phyloP scores from a whole-genome alignment of 768 basidiomycete genomes.

The Coprinopsis marcescibilis region DNA sequence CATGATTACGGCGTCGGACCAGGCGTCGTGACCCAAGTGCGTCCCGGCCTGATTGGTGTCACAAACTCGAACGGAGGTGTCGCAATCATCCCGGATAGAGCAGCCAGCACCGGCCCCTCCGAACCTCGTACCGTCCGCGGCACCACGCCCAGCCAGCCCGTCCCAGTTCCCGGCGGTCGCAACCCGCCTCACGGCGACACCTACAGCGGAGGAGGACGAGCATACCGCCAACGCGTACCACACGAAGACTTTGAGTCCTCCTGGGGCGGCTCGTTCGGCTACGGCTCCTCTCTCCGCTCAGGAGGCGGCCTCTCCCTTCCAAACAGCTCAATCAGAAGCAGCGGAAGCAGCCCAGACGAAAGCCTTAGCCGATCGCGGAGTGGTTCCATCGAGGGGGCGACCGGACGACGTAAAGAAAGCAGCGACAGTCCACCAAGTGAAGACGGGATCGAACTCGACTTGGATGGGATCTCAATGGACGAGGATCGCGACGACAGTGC shows the following conservation, averaged over 20 bases:
- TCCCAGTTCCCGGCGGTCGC: slow-evolving; percentile 34
- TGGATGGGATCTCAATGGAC: slow-evolving; percentile 26
- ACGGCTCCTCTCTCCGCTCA: neutral
- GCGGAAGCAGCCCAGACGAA: slow-evolving; percentile 2
- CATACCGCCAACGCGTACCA: neutral
- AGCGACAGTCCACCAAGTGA: slow-evolving; percentile 18
- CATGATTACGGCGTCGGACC: slow-evolving; percentile 58
- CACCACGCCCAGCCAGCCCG: slow-evolving; percentile 50
- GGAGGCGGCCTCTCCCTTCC: slow-evolving; percentile 7
- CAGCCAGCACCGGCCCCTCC: slow-evolving; percentile 25
- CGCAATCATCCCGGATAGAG: slow-evolving; percentile 2
- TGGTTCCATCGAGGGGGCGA: neutral
- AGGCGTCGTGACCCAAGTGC: slow-evolving; percentile 46
- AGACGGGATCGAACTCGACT: slow-evolving; percentile 23
- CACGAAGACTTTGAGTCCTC: neutral
- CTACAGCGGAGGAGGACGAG: slow-evolving; percentile 1
- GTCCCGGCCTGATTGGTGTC: slow-evolving; percentile 48
- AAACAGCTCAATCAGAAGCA: slow-evolving; percentile 8
- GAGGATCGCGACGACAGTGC: slow-evolving; percentile 19
- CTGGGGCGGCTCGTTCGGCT: neutral
- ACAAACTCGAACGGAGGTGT: slow-evolving; percentile 21
- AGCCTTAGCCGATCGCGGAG: slow-evolving; percentile 9
- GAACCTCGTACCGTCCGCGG: too few species aligned
- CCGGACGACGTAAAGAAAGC: slow-evolving; percentile 1
- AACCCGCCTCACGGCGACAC: slow-evolving; percentile 14